Base-by-base conservation (phyloP, 345 rosid species). In the Aethionema arabicum region DNA sequence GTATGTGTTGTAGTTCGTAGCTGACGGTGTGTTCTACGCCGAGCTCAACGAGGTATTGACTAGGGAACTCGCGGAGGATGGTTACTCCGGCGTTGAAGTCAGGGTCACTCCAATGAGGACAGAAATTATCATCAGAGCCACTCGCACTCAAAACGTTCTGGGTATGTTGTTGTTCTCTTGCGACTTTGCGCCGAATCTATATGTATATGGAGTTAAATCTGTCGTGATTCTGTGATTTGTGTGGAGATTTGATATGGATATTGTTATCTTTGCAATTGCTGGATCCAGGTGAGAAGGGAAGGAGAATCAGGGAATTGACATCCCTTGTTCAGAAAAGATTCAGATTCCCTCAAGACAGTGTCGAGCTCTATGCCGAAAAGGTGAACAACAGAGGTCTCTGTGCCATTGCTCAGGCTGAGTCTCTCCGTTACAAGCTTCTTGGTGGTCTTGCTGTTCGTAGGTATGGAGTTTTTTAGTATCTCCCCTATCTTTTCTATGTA, bases 371-470 rank as follows among this genome's bases (percentile, higher is more conserved):
- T 43, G 88, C 93, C 40, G 96, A 88, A 63, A 88, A 88, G 62
- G 90, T 84, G 9, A 71, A 53, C 74, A 82, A 69, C 63, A 85
- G 88, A 60, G 97, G 92, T 15, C 97, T 90, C 43, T 90, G 96
- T 27, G 97, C 95, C 47, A 85, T 86, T 83, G 97, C 95, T 45
- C 95, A 87, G 74, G 97, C 90, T 1, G 95, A 90, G 73, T 90
- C 95, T 70, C 84, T 90, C 37, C 90, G 95, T 2, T 85, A 87
- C 73, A 90, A 87, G 77, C 92, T 90, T 52, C 90, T 90, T 1
- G 92, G 97, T 57, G 95, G 95, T 21, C 97, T 87, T 58, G 97
- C 97, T 33, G 95, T 85, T 68, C 76, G 95, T 38, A 81, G 96
- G 93, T 86, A 63, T 2, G 31, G 2, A 56, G 84, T 6, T 85